Evolutionary conservation across 805 yeast species (phyloP).

Genomic region (Wickerhamiella qilinensis): DNA sequence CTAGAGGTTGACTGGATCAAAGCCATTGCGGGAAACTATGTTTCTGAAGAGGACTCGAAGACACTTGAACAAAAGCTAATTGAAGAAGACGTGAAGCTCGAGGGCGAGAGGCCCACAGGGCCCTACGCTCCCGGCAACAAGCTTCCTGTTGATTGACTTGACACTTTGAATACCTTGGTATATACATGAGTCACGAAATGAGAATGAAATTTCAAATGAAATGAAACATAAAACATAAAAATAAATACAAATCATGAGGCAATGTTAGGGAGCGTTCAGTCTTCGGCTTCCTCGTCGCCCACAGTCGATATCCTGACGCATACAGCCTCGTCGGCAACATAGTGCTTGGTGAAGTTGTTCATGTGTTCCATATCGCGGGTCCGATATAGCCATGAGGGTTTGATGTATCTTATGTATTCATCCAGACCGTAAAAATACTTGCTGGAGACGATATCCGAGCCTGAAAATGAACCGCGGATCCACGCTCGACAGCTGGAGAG

Average conservation of each 20-base stretch:
- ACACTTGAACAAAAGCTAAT: not conserved
- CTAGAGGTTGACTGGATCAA: constrained; percentile 59
- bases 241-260: too few relatives aligned
- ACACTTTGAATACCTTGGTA: too few relatives aligned
- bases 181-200: too few relatives aligned
- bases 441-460: not conserved
- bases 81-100: not conserved
- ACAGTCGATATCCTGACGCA: too few relatives aligned
- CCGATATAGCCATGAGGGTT: constrained; percentile 1
- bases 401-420: not conserved
- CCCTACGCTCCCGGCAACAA: not conserved
- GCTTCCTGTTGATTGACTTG: not conserved
- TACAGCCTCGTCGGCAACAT: not conserved
- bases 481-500: not conserved
- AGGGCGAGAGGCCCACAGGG: not conserved
- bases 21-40: constrained; percentile 26
- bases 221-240: not conserved
- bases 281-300: too few relatives aligned
- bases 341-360: not conserved
- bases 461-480: not conserved
- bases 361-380: not conserved
- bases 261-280: too few relatives aligned
- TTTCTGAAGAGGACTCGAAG: not conserved
- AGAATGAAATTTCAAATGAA: not conserved
- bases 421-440: not conserved